These are phyloP conservation scores for Oenanthe sinensis DNA, from an alignment of 129 eudicot genomes.

Conservation along the genomic window DNA sequence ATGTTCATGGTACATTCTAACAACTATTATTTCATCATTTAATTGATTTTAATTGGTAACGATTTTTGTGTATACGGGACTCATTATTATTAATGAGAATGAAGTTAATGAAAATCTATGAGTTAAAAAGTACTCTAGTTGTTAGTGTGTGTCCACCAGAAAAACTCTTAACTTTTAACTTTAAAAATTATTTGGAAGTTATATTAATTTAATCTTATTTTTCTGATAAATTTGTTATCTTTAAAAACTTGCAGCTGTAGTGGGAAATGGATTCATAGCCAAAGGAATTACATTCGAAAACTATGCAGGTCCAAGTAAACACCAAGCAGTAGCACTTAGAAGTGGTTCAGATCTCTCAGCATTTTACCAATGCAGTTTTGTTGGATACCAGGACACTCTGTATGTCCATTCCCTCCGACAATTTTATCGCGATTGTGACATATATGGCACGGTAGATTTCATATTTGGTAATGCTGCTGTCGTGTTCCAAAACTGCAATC, in stretches of 20 bases:
- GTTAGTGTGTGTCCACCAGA: too few species aligned
- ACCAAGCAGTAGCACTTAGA: slow-evolving; percentile 20
- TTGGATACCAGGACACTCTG: slow-evolving; percentile 37
- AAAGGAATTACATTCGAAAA: slow-evolving; percentile 13
- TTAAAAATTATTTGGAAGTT: background rate
- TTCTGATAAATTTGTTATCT: background rate
- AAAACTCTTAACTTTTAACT: background rate
- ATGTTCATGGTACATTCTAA: too few species aligned
- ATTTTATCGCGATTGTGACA: slow-evolving; percentile 25
- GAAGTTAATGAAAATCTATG: too few species aligned
- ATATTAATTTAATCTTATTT: too few species aligned
- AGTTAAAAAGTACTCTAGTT: too few species aligned
- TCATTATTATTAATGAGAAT: too few species aligned
- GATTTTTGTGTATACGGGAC: too few species aligned
- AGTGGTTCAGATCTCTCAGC: slow-evolving; percentile 14
- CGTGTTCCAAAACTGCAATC: slow-evolving; percentile 28
- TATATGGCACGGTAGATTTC: slow-evolving; percentile 30
- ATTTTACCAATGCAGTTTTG: slow-evolving; percentile 26
- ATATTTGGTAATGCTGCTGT: slow-evolving; percentile 35
- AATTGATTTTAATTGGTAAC: too few species aligned
- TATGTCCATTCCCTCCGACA: slow-evolving; percentile 29
- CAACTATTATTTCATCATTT: too few species aligned
- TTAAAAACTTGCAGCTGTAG: background rate
- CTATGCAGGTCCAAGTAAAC: slow-evolving; percentile 22
- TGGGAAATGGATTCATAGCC: slow-evolving; percentile 20